Percentiles rank a stretch among this genome's conserved stretches.
Conservation (phyloP, 1,284 basidiomycete species). For the Melampsora americana region DNA sequence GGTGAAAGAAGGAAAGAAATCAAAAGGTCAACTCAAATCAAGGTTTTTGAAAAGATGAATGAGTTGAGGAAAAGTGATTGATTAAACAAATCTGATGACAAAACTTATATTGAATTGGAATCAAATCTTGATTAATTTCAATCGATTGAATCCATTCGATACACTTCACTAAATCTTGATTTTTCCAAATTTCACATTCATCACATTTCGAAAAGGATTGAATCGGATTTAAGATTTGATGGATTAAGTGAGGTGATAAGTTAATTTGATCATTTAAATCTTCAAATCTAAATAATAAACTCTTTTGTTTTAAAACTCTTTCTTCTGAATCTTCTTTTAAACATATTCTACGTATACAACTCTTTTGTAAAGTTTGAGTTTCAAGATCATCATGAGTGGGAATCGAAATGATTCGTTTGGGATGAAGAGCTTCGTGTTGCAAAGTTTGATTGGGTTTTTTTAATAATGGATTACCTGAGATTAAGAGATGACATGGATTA, state of each 20-base stretch:
- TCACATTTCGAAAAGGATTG: background rate
- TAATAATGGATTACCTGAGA: background rate
- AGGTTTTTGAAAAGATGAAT: too few relatives aligned
- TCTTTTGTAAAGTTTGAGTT: background rate
- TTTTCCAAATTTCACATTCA: background rate
- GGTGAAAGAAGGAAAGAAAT: too few relatives aligned
- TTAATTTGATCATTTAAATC: background rate
- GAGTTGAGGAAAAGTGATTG: background rate
- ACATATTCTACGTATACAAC: background rate
- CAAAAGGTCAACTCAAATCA: too few relatives aligned
- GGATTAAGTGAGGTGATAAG: background rate
- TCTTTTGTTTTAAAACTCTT: background rate
- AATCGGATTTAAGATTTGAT: background rate
- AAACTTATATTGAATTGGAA: background rate
- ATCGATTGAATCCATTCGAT: background rate
- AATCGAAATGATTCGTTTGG: background rate
- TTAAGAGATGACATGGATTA: background rate
- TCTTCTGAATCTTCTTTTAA: background rate
- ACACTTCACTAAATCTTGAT: background rate
- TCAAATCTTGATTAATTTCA: background rate
- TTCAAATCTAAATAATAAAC: background rate
- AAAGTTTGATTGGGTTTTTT: too few relatives aligned
- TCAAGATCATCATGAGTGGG: background rate
- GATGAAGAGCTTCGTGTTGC: background rate
- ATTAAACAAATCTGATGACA: background rate